Conservation (phyloP, 768 basidiomycete species). For the Suillus brevipes region DNA sequence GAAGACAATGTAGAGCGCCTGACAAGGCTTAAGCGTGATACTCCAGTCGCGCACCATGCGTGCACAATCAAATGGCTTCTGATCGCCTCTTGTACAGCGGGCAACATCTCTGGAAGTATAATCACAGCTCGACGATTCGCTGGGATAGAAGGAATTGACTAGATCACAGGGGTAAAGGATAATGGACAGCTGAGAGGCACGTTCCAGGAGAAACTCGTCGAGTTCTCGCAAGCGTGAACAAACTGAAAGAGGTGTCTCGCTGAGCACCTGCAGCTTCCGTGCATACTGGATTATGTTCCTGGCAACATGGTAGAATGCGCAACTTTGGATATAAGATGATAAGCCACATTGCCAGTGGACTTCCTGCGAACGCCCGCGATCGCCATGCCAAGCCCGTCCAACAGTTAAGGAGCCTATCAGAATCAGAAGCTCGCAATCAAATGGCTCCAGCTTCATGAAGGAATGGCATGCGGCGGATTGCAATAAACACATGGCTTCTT, state of each 20-base stretch:
- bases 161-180: conserved; percentile 15
- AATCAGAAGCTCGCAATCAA: conserved; percentile 31
- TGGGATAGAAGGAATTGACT: not conserved
- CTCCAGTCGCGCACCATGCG: conserved; percentile 6
- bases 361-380: conserved; percentile 35
- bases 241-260: not conserved
- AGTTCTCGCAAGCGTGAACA: conserved; percentile 14
- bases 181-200: conserved; percentile 14
- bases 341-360: conserved; percentile 30
- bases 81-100: not conserved
- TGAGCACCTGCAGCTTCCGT: conserved; percentile 10
- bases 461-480: conserved; percentile 37
- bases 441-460: conserved; percentile 33
- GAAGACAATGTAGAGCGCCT: not conserved
- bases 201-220: conserved; percentile 16
- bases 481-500: conserved; percentile 40
- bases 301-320: conserved; percentile 22
- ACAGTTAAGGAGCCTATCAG: conserved; percentile 35
- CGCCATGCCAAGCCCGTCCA: conserved; percentile 36
- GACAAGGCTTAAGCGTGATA: not conserved
- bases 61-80: conserved; percentile 13
- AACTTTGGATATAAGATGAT: conserved; percentile 30
- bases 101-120: conserved; percentile 15
- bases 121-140: not conserved
- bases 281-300: conserved; percentile 6